These are phyloP conservation scores for Oenanthe sinensis DNA, from an alignment of 129 eudicot species.

Conservation along the genomic window DNA sequence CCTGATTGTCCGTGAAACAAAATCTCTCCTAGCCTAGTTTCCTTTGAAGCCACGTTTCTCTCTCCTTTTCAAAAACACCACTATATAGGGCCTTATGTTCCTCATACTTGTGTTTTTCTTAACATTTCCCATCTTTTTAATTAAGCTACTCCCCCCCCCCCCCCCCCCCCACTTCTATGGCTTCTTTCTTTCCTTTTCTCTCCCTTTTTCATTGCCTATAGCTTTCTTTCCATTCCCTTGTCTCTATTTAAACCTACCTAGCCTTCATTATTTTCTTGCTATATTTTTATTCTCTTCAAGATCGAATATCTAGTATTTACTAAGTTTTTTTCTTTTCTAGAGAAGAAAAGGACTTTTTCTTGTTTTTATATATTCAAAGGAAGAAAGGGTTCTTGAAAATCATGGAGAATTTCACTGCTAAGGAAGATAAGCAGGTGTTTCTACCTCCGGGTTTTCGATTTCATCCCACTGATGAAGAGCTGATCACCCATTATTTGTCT, in stretches of 20 bases:
- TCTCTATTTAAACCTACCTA: background rate
- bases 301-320: background rate
- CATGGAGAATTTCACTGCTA: conserved; percentile 46
- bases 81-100: conserved; percentile 42
- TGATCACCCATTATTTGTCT: conserved; percentile 75
- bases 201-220: conserved; percentile 26
- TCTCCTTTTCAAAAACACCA: conserved; percentile 22
- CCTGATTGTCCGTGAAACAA: background rate
- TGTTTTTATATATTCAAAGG: background rate
- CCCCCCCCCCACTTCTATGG: conserved; percentile 27
- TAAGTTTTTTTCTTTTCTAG: too few relatives aligned
- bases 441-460: conserved; percentile 93
- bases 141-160: conserved; percentile 30
- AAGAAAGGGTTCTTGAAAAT: background rate
- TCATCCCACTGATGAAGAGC: conserved; percentile 89
- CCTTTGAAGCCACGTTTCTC: conserved; percentile 76
- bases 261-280: background rate
- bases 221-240: conserved; percentile 21
- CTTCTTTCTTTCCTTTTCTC: conserved; percentile 26
- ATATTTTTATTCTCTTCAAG: conserved; percentile 9
- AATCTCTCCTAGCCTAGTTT: conserved; percentile 16
- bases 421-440: conserved; percentile 43
- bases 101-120: conserved; percentile 36
- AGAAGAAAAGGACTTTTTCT: background rate
- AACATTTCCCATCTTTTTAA: conserved; percentile 27